Percentiles rank a stretch among this genome's conserved stretches.
phyloP scores from a whole-genome alignment of 257 asterid species.

The Nicotiana sylvestris region DNA sequence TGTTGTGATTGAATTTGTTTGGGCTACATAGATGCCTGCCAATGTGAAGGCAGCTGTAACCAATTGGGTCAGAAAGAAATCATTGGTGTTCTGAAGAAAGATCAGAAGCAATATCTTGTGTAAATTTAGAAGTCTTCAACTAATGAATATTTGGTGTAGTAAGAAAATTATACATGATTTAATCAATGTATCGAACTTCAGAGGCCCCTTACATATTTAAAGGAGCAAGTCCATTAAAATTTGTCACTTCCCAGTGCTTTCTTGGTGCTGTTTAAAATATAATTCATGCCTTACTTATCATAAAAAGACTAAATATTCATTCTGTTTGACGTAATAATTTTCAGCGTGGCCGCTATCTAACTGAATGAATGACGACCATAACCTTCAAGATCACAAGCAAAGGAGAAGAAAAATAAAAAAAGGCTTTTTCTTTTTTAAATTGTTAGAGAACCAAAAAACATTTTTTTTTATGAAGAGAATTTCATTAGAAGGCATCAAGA shows the following conservation, averaged over 20 bases:
- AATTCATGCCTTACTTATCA: not conserved
- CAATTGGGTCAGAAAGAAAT: not conserved
- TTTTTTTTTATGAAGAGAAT: not conserved
- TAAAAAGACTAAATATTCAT: not conserved
- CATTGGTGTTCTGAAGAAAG: not conserved
- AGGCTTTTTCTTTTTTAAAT: not conserved
- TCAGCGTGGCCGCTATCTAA: not conserved
- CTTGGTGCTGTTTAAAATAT: not conserved
- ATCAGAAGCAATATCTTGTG: conserved; percentile 3
- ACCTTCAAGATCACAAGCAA: not conserved
- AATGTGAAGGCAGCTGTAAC: not conserved
- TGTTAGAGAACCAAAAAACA: not conserved
- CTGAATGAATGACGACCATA: not conserved
- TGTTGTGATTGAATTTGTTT: not conserved
- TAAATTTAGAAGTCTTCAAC: not conserved
- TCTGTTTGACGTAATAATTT: not conserved
- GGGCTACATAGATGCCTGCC: not conserved
- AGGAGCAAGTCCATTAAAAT: not conserved
- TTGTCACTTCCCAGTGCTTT: not conserved
- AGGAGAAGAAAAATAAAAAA: not conserved
- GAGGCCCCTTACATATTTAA: not conserved
- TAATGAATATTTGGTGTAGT: not conserved
- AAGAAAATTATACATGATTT: conserved; percentile 1
- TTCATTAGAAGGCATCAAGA: no score
- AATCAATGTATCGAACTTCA: not conserved